Evolutionary conservation across 306 rosid genomes (phyloP).

Genomic region (Vicia sativa): DNA sequence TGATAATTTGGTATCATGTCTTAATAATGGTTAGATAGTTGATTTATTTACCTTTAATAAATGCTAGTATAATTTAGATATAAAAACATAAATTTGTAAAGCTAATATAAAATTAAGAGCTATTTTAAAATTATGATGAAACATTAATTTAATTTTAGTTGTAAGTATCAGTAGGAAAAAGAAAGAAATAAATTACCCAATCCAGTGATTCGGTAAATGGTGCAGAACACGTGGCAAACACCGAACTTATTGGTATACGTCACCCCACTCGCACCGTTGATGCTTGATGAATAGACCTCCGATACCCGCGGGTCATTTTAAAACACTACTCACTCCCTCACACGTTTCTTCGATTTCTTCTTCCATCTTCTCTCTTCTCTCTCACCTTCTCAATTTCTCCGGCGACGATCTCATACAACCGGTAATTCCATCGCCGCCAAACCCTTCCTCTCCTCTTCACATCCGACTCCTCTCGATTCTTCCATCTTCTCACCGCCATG

Average conservation of each 20-base stretch:
- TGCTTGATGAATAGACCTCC: constrained; percentile 38
- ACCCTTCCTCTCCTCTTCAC: not conserved
- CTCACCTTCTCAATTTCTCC: constrained; percentile 35
- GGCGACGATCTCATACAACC: constrained; percentile 45
- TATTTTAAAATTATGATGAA: too few species aligned
- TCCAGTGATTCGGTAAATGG: not conserved
- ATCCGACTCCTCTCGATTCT: constrained; percentile 28
- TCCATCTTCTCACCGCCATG: constrained; percentile 52
- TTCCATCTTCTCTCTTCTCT: constrained; percentile 7
- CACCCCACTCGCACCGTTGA: constrained; percentile 38
- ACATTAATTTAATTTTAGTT: too few species aligned
- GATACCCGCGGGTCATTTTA: constrained; percentile 49
- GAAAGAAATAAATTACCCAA: not conserved
- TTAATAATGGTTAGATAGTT: too few species aligned
- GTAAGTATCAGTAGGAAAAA: not conserved
- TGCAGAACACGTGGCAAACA: constrained; percentile 49
- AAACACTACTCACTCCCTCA: constrained; percentile 42
- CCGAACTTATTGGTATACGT: constrained; percentile 43
- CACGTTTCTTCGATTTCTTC: constrained; percentile 46
- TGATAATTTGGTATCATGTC: too few species aligned
- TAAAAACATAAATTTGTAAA: too few species aligned
- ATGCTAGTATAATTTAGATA: too few species aligned
- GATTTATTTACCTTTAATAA: too few species aligned
- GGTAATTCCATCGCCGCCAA: constrained; percentile 43
- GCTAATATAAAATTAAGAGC: too few species aligned